Conservation (phyloP, 768 basidiomycete genomes). For the Pleurotus sapidus region DNA sequence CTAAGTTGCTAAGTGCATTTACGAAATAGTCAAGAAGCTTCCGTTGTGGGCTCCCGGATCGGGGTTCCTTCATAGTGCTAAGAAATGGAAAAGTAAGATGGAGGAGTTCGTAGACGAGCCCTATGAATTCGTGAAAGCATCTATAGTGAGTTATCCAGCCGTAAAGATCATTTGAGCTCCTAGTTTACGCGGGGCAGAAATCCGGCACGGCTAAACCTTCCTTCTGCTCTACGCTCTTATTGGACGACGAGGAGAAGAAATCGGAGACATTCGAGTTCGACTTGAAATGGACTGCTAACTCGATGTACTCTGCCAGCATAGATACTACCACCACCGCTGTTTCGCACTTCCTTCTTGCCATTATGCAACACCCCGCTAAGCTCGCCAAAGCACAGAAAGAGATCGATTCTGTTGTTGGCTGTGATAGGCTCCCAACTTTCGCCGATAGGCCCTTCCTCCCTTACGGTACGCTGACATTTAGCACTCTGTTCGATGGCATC, state of each 20-base stretch:
- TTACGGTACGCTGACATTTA: constrained; percentile 34
- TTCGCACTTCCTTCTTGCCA: constrained; percentile 63
- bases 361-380: constrained; percentile 58
- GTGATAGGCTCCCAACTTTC: constrained; percentile 56
- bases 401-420: constrained; percentile 57
- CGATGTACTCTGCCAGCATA: constrained; percentile 63
- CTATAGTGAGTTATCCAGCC: constrained; percentile 11
- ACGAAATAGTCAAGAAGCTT: constrained; percentile 16
- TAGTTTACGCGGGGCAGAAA: constrained; percentile 27
- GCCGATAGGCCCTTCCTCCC: constrained; percentile 54
- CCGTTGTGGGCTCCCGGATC: constrained; percentile 25
- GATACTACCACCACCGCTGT: constrained; percentile 55
- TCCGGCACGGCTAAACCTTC: constrained; percentile 35
- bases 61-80: constrained; percentile 40
- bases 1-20: background rate
- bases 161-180: background rate
- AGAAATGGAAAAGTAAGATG: constrained; percentile 38
- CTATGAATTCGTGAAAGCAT: constrained; percentile 13
- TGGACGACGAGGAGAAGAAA: constrained; percentile 36
- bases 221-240: constrained; percentile 54
- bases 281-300: constrained; percentile 80
- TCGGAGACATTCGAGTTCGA: constrained; percentile 50
- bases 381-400: constrained; percentile 61
- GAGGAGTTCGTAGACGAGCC: constrained; percentile 15
- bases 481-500: background rate